Percentiles rank a stretch among this genome's conserved stretches.
These are phyloP conservation scores for Mycena rebaudengoi DNA, from an alignment of 768 basidiomycete species.

Conservation along the genomic window DNA sequence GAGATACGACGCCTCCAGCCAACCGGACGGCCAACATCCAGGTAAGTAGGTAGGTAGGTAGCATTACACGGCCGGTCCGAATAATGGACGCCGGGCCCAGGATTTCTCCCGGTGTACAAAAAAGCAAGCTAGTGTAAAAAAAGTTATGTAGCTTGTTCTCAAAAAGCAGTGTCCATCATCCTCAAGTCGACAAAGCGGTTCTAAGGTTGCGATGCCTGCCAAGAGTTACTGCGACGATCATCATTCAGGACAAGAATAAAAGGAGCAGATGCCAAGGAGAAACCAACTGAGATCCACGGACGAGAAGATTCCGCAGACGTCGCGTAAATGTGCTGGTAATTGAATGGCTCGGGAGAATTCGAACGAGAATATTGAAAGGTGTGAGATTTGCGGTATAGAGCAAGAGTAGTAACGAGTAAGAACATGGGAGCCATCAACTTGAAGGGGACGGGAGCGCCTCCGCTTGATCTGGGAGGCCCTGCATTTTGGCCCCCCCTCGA, in stretches of 20 bases:
- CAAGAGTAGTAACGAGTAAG: no score
- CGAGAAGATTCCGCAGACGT: background rate
- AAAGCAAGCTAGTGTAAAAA: background rate
- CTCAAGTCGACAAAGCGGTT: background rate
- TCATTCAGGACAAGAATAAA: constrained; percentile 4
- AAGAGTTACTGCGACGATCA: constrained; percentile 4
- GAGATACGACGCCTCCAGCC: no score
- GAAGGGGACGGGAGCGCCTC: no score
- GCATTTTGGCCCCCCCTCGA: no score
- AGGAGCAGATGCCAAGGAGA: background rate
- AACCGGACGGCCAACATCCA: constrained; percentile 3
- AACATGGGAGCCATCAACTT: no score
- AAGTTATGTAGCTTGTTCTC: background rate
- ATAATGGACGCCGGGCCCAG: background rate
- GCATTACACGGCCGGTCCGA: no score
- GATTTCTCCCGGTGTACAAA: constrained; percentile 3
- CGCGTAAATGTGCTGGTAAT: background rate
- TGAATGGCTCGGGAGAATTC: background rate
- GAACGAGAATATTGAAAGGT: background rate
- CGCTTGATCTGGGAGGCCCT: no score
- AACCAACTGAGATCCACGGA: constrained; percentile 1
- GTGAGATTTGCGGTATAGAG: background rate
- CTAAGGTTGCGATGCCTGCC: constrained; percentile 6
- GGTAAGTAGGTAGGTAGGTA: constrained; percentile 8
- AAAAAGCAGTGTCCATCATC: constrained; percentile 11